phyloP scores from a whole-genome alignment of 1,284 basidiomycete species.

The Violaceomyces palustris region DNA sequence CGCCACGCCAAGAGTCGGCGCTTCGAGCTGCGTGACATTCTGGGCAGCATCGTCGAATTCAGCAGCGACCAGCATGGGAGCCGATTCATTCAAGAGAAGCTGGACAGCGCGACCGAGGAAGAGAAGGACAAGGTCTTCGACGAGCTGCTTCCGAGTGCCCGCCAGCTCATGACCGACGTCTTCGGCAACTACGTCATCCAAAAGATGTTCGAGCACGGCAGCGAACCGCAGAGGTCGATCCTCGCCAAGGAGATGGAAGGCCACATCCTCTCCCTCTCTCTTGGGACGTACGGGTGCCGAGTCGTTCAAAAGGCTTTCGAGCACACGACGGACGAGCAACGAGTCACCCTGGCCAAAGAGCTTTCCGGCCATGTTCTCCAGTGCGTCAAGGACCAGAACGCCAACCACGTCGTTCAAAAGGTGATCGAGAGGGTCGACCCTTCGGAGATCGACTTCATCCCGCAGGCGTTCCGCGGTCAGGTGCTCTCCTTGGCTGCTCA shows the following conservation, averaged over 20 bases:
- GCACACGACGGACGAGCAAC: slow-evolving; percentile 52
- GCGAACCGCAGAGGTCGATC: slow-evolving; percentile 61
- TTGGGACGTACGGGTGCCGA: slow-evolving; percentile 90
- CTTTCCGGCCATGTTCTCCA: slow-evolving; percentile 75
- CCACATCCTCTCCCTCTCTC: slow-evolving; percentile 70
- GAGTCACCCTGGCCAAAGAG: slow-evolving; percentile 57
- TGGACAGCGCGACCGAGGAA: slow-evolving; percentile 64
- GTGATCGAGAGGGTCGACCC: slow-evolving; percentile 57
- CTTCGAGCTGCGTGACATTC: slow-evolving; percentile 66
- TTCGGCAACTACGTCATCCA: slow-evolving; percentile 96
- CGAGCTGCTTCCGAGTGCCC: slow-evolving; percentile 77
- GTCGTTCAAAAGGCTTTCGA: slow-evolving; percentile 60
- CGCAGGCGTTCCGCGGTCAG: slow-evolving; percentile 69
- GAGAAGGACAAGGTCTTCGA: slow-evolving; percentile 65
- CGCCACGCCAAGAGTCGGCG: slow-evolving; percentile 27
- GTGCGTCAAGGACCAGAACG: slow-evolving; percentile 88
- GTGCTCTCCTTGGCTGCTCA: slow-evolving; percentile 82
- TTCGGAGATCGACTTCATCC: slow-evolving; percentile 70
- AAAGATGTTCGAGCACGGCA: slow-evolving; percentile 88
- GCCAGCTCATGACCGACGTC: slow-evolving; percentile 83
- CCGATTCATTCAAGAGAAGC: slow-evolving; percentile 58
- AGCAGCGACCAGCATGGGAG: slow-evolving; percentile 83
- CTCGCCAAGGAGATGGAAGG: slow-evolving; percentile 74
- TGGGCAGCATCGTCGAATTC: slow-evolving; percentile 83
- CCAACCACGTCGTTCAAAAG: slow-evolving; percentile 75